Evolutionary conservation across 1,139 yeast species (phyloP), one percentile per base, ranked within the genome.

Genomic region (Martiniozyma asiatica): DNA sequence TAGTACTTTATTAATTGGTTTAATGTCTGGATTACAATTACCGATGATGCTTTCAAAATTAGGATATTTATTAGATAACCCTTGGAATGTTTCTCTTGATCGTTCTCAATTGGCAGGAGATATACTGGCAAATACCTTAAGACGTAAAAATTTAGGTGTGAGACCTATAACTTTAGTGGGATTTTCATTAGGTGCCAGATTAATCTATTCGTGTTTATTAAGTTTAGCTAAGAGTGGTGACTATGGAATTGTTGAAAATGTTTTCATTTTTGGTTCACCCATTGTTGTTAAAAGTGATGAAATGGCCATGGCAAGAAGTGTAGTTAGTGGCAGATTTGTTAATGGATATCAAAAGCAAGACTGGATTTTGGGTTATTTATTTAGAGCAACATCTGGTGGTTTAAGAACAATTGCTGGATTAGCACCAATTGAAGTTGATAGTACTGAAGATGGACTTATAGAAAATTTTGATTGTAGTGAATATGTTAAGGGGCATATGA

Each of bases 61-160:
- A 23, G 79, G 95, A 0, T 92, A 92, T 46, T 58, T 92, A 26
- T 65, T 92, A 22, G 99, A 92, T 51, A 92, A 92, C 47, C 99
- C 98, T 0, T 92, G 98, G 98, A 87, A 78, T 48, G 97, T 89
- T 5, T 87, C 98, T 0, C 61, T 92, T 37, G 97, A 89, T 53
- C 67, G 99, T 39, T 98, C 99, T 0, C 87, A 97, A 96, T 69
- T 87, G 30, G 94, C 97, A 1, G 99, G 99, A 3, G 62, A 75
- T 38, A 74, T 92, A 29, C 55, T 92, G 35, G 98, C 98, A 0
- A 98, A 92, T 49, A 82, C 96, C 0, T 58, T 92, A 26, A 71
- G 85, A 33, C 68, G 85, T 7, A 79, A 94, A 20, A 87, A 84
- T 50, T 59, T 92, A 43, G 99, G 99, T 7, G 84, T 79, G 11